Base-by-base conservation (phyloP, 2,329 filamentous ascomycete genomes). In the Neofusicoccum sp. region DNA sequence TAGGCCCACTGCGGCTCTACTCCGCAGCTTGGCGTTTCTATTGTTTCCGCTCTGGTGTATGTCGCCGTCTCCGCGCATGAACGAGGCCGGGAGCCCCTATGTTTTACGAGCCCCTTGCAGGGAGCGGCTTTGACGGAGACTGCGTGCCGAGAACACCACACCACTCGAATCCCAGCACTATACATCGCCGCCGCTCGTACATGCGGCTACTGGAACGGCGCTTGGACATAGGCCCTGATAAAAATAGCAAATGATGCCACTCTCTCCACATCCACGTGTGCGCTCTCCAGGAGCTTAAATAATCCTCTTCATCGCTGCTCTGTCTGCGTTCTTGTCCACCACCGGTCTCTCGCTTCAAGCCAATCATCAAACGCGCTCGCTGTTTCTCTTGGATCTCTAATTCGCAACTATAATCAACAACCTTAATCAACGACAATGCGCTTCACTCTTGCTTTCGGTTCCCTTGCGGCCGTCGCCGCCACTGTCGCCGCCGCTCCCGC, bases 11-110 rank as follows among this genome's bases (percentile, higher is more conserved):
- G 51, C 51, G 51, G 51, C 51, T 56, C 51, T 56, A 3, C 51
- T 56, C 51, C 36, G 34, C 51, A 56, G 28, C 26, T 56, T 56
- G 38, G 51, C 36, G 51, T 43, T 24, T 56, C 16, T 9, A 41
- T 6, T 16, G 51, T 24, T 24, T 12, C 38, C 51, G 20, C 26
- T 30, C 43, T 41, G 26, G 51, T 56, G 51, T n/a, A 30, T 12
- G 14, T 43, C 36, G 36, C 51, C 51, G 51, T 30, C 36, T 41
- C 12, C 16, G 26, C 51, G 51, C 51, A 56, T 56, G 20, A 43
- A 56, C 51, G 26, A 41, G 20, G 24, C 49, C 49, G 36, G 36
- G 34, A 30, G 34, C 34, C 36, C 49, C 51, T 51, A 31, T 24
- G 36, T 7, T 43, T 31, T 54, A 40, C 49, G 34, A 38, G 34